Evolutionary conservation across 768 basidiomycete species (phyloP).

Genomic region (Calocera viscosa): DNA sequence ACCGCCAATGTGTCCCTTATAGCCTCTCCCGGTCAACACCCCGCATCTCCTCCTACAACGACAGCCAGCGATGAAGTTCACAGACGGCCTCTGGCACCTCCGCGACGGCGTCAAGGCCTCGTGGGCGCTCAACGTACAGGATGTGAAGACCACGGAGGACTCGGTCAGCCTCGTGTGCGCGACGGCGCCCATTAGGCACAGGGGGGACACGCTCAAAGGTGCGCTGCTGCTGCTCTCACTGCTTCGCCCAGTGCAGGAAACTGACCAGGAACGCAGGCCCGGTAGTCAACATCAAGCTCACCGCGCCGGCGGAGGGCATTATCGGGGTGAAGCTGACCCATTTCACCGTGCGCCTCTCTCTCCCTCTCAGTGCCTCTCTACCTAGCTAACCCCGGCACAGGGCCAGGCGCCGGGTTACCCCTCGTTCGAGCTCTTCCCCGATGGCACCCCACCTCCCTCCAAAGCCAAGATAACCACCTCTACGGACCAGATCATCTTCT

Average conservation of each 20-base stretch:
- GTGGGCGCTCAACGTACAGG: conserved; percentile 51
- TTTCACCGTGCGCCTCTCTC: conserved; percentile 19
- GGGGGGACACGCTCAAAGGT: conserved; percentile 31
- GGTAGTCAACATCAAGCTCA: conserved; percentile 34
- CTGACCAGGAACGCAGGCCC: conserved; percentile 26
- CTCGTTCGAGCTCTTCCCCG: conserved; percentile 39
- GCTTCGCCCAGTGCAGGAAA: too few species aligned
- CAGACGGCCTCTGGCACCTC: conserved; percentile 60
- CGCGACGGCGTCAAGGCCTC: conserved; percentile 49
- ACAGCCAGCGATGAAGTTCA: conserved; percentile 44
- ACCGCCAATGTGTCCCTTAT: too few species aligned
- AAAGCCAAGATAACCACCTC: conserved; percentile 31
- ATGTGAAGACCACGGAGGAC: conserved; percentile 33
- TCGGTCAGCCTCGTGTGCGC: conserved; percentile 49
- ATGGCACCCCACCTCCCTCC: conserved; percentile 39
- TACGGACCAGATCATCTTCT: conserved; percentile 26
- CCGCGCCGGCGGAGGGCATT: conserved; percentile 24
- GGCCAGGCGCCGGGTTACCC: not conserved
- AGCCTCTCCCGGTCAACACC: too few species aligned
- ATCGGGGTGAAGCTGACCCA: conserved; percentile 25
- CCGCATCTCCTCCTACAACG: not conserved
- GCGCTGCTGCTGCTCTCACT: conserved; percentile 4
- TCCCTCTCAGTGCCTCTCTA: not conserved
- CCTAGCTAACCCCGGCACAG: not conserved
- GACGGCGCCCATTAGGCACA: conserved; percentile 19